Base-by-base conservation (phyloP, 352 stramenopile species). In the Sclerospora graminicola region DNA sequence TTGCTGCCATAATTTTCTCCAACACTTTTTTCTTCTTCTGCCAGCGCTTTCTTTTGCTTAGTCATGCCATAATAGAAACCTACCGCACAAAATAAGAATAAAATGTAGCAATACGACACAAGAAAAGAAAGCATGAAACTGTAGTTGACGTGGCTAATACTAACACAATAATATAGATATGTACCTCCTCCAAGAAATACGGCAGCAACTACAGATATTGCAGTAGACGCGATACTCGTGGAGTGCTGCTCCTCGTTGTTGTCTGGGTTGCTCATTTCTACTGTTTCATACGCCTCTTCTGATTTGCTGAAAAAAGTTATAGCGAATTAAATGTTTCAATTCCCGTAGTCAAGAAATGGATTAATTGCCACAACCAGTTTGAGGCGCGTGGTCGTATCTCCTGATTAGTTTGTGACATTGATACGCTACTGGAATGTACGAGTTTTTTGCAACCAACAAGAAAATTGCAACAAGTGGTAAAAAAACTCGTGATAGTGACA, bases 21-120 rank as follows among this genome's bases (percentile, higher is more conserved):
- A 5, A 43, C 24, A 16, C 38, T 54, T 28, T 61, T 52, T 39
- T 74, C 55, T 34, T 82, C 63, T n/a, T 65, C 48, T 5, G 49
- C 43, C 21, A 64, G 55, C 7, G 54, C 44, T 16, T 63, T 60
- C 43, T 68, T 53, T 41, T 73, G 70, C 32, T 60, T 64, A 2
- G 46, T 57, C 55, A 80, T 58, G 23, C 70, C 70, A 41, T 75
- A 76, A 51, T 83, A 83, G 39, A 83, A 83, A 19, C 70, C 70
- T 83, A 42, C 27, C 47, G 14, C 35, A 53, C 29, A 60, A 55
- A 49, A 36, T 61, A 5, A 57, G 36, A 57, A 47, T 49, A 61
- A 14, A n/a, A n/a, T n/a, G n/a, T n/a, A n/a, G n/a, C 27, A 42
- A 43, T 27, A 21, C 33, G 27, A 42, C 23, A 45, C 35, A 26